These are phyloP conservation scores for Penicillium canescens DNA, from an alignment of 495 filamentous ascomycete genomes.

Conservation along the genomic window DNA sequence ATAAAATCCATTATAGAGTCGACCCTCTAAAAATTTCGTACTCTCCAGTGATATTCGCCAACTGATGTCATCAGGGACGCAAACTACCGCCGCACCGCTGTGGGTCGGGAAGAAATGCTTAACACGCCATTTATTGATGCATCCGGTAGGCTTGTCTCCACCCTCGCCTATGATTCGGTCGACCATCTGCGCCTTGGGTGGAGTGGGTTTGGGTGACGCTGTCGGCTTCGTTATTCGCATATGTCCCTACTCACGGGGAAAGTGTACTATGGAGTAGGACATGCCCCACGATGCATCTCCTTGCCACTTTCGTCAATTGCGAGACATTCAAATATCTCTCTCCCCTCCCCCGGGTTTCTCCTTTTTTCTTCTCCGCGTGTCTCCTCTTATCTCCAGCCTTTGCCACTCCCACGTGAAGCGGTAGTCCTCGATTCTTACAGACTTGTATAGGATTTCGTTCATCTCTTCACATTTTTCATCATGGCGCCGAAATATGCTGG, in stretches of 20 bases:
- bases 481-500: conserved; percentile 56
- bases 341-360: conserved; percentile 14
- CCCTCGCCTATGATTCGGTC: conserved; percentile 17
- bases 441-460: conserved; percentile 3
- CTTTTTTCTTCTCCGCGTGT: conserved; percentile 14
- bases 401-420: conserved; percentile 10
- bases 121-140: conserved; percentile 36
- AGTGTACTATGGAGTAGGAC: conserved; percentile 14
- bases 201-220: conserved; percentile 8
- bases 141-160: conserved; percentile 23
- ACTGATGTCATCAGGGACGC: conserved; percentile 31
- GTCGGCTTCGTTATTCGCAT: conserved; percentile 9
- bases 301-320: conserved; percentile 23
- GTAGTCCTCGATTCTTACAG: conserved; percentile 1
- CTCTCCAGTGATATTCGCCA: not conserved
- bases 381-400: conserved; percentile 5
- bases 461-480: conserved; percentile 7
- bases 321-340: conserved; percentile 27
- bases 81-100: conserved; percentile 6
- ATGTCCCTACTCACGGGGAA: conserved; percentile 12
- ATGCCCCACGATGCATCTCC: conserved; percentile 21
- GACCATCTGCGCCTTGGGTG: conserved; percentile 11
- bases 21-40: not conserved
- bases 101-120: conserved; percentile 26
- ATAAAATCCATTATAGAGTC: not conserved